Evolutionary conservation across 371 early-diverging fungal genomes (phyloP).

Genomic region (Mucor racemosus): DNA sequence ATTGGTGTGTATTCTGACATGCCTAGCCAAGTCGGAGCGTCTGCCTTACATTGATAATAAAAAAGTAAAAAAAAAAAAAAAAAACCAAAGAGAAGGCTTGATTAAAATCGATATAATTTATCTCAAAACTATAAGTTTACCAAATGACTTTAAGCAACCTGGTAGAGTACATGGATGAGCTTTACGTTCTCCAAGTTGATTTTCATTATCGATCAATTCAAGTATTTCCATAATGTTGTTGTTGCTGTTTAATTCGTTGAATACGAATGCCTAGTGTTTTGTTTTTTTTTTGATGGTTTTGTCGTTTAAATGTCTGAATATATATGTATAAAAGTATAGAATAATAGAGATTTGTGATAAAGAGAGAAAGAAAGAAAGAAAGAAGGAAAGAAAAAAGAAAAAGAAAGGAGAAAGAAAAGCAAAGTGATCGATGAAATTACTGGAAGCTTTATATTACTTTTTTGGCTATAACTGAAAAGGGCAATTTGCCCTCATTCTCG

Average conservation of each 20-base stretch:
- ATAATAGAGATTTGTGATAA: background rate
- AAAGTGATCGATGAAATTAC: background rate
- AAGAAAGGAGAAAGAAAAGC: slow-evolving; percentile 7
- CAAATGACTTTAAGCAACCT: slow-evolving; percentile 40
- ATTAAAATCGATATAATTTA: slow-evolving; percentile 2
- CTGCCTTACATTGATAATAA: slow-evolving; percentile 40
- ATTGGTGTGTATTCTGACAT: slow-evolving; percentile 79
- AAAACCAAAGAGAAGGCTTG: background rate
- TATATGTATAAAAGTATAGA: background rate
- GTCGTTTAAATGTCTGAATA: background rate
- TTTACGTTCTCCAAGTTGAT: slow-evolving; percentile 32
- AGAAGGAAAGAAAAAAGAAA: background rate
- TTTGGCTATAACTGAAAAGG: slow-evolving; percentile 7
- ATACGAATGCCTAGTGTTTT: background rate
- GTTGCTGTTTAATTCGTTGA: background rate
- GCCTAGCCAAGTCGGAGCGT: slow-evolving; percentile 78
- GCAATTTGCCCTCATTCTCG: slow-evolving; percentile 4
- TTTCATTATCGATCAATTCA: slow-evolving; percentile 63
- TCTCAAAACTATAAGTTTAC: slow-evolving; percentile 16
- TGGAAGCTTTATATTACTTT: slow-evolving; percentile 10
- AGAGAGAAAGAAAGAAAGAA: background rate
- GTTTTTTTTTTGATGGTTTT: slow-evolving; percentile 8
- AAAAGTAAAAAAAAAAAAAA: background rate
- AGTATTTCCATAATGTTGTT: slow-evolving; percentile 59
- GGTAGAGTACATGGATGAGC: slow-evolving; percentile 37